Percentiles rank a stretch among this genome's conserved stretches.
Evolutionary conservation across 1,139 yeast genomes (phyloP).

Genomic region (Lodderomyces elongisporus): DNA sequence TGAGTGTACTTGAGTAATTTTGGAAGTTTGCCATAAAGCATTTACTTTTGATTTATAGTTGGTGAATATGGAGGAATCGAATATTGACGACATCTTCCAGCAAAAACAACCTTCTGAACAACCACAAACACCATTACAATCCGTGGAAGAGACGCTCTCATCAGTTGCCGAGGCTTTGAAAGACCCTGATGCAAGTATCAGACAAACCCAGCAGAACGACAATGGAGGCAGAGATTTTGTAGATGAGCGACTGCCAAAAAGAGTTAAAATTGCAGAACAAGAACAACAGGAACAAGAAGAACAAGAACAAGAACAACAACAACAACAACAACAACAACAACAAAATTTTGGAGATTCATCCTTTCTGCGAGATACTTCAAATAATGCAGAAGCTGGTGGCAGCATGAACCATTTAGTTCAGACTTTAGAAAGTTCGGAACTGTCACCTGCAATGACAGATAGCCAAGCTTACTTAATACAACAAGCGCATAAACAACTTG

Average conservation of each 20-base stretch:
- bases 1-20: too few relatives aligned
- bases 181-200: neutral
- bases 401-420: too few relatives aligned
- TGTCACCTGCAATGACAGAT: neutral
- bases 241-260: neutral
- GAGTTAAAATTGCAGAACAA: too few relatives aligned
- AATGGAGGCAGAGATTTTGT: neutral
- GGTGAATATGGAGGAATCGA: conserved; percentile 3
- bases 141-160: conserved; percentile 3
- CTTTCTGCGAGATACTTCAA: too few relatives aligned
- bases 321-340: neutral
- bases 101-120: conserved; percentile 2
- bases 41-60: too few relatives aligned
- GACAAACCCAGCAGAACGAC: neutral
- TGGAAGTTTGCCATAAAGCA: too few relatives aligned
- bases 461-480: conserved; percentile 1
- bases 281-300: too few relatives aligned
- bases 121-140: neutral
- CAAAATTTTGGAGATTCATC: too few relatives aligned
- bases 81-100: conserved; percentile 2
- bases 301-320: neutral
- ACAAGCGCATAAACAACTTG: conserved; percentile 4
- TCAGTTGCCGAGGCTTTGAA: conserved; percentile 2
- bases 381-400: too few relatives aligned
- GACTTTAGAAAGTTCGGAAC: too few relatives aligned